Conservation (phyloP, 2,329 filamentous ascomycete genomes). For the Coleophoma eucalyptorum region DNA sequence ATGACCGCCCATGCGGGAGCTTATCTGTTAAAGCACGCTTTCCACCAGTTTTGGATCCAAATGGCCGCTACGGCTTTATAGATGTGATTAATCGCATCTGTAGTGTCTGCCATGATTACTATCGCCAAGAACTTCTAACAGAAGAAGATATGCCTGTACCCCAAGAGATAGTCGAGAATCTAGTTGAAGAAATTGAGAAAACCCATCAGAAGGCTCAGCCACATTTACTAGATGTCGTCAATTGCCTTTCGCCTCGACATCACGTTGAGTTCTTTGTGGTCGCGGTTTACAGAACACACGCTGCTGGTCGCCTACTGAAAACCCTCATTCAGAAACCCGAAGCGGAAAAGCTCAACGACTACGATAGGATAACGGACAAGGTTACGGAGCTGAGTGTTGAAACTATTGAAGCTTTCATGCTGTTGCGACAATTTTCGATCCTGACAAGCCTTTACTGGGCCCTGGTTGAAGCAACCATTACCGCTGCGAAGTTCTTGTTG, state of each 20-base stretch:
- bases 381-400: not conserved
- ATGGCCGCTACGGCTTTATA: not conserved
- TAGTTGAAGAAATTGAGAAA: not conserved
- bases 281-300: not conserved
- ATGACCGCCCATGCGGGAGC: not conserved
- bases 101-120: not conserved
- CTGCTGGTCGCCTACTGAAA: not conserved
- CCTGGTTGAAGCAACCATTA: not conserved
- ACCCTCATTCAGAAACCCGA: not conserved
- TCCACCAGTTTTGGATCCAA: not conserved
- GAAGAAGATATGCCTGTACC: not conserved
- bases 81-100: conserved; percentile 1
- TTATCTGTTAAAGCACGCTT: not conserved
- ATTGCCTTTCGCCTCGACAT: not conserved
- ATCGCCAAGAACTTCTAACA: not conserved
- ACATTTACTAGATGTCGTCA: not conserved
- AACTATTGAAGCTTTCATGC: not conserved
- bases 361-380: not conserved
- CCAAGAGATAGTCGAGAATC: not conserved
- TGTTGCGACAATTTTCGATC: not conserved
- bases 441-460: conserved; percentile 1
- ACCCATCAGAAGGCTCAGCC: not conserved
- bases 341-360: not conserved
- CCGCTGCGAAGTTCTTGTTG: not conserved
- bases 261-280: conserved; percentile 1